phyloP scores from a whole-genome alignment of 2,329 filamentous ascomycete species.

The Dactylellina sp. region DNA sequence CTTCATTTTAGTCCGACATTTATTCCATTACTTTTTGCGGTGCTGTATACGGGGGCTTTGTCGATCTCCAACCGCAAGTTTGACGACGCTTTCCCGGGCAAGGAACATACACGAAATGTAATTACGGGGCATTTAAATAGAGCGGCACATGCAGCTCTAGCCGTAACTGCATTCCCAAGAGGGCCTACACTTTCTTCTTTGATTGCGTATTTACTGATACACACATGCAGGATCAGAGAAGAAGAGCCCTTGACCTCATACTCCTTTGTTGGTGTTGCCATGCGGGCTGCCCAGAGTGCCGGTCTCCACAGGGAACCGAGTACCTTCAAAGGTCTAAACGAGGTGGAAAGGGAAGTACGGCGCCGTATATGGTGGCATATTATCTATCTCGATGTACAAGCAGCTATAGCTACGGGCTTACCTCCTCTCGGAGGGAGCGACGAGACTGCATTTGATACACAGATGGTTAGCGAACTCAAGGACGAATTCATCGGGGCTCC shows the following conservation, averaged over 20 bases:
- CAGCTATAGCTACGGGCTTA: constrained; percentile 60
- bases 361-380: constrained; percentile 62
- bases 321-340: constrained; percentile 57
- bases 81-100: constrained; percentile 40
- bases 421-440: constrained; percentile 59
- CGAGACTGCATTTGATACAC: constrained; percentile 59
- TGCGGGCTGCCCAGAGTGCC: constrained; percentile 61
- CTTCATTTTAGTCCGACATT: constrained; percentile 58
- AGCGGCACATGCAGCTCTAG: constrained; percentile 56
- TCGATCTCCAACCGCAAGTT: constrained; percentile 58
- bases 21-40: constrained; percentile 58
- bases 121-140: constrained; percentile 56
- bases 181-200: constrained; percentile 59
- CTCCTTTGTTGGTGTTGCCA: constrained; percentile 60
- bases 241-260: constrained; percentile 60
- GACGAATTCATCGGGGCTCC: constrained; percentile 59
- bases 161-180: constrained; percentile 58
- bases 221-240: constrained; percentile 60
- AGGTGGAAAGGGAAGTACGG: constrained; percentile 61
- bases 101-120: constrained; percentile 53
- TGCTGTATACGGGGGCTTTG: constrained; percentile 59
- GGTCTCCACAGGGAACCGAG: constrained; percentile 64
- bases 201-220: constrained; percentile 59
- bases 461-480: constrained; percentile 59
- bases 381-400: constrained; percentile 60